Base-by-base conservation (phyloP, 2,329 filamentous ascomycete genomes). In the Trichoderma koningiopsis region DNA sequence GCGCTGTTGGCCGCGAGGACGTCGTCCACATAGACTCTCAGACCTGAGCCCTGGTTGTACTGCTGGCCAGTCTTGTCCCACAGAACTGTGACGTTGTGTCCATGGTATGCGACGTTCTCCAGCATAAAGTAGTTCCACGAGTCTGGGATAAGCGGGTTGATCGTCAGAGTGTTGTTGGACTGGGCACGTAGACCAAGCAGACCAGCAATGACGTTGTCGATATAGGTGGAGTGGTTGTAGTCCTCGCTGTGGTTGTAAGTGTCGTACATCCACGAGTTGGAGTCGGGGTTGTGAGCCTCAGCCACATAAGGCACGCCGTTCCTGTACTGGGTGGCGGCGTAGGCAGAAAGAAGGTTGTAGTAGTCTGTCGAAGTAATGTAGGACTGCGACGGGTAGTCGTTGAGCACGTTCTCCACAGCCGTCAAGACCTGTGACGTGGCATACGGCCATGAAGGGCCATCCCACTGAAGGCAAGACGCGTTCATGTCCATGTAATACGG, bases 381-480 rank as follows among this genome's bases (percentile, higher is more conserved):
- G 4, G 53, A 56, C 29, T 56, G 53, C 2, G 16, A 3, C 16
- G 53, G 27, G 33, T 56, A 56, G 19, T 56, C 53, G 19, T 56
- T 29, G 16, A 56, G 53, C 0, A 56, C 53, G 11, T 33, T 33
- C 7, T 56, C 53, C 29, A 56, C 53, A 8, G 53, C 53, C 2
- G 53, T 56, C 4, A 56, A 16, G 3, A 29, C n/a, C 31, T 56
- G 53, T 13, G 53, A 56, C 19, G 53, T 56, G 16, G 27, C 53
- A 8, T 61, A 61, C 13, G 58, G 58, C 58, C 58, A 61, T 31
- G 58, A 61, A 22, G 58, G 58, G 8, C 58, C 58, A 49, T 61
- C 58, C 58, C 58, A 61, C 31, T 61, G 37, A 22, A 61, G 58
- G 37, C 58, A 61, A 16, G 14, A 47, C 22, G 37, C 37, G 7